These are phyloP conservation scores for Pezicula neosporulosa DNA, from an alignment of 2,329 filamentous ascomycete genomes.

Conservation along the genomic window DNA sequence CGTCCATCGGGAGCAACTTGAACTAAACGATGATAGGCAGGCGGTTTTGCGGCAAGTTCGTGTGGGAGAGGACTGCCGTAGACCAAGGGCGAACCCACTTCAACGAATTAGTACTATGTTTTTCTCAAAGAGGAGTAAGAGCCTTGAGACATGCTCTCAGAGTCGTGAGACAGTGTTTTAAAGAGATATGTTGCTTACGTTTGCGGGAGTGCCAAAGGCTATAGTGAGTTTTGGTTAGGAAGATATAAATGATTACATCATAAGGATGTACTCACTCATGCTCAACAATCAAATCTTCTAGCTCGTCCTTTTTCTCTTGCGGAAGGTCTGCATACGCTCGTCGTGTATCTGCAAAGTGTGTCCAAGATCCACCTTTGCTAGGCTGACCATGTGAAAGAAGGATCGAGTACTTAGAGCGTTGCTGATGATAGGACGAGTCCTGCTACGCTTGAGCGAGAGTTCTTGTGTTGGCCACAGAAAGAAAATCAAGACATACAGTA, in stretches of 20 bases:
- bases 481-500: background rate
- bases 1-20: slow-evolving; percentile 21
- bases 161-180: no score
- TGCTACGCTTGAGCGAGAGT: background rate
- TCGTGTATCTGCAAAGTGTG: slow-evolving; percentile 48
- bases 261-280: slow-evolving; percentile 10
- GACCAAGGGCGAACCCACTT: slow-evolving; percentile 41
- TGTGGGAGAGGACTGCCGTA: slow-evolving; percentile 32
- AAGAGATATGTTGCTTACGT: no score
- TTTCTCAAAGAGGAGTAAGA: no score
- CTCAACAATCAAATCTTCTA: slow-evolving; percentile 39
- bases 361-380: slow-evolving; percentile 40
- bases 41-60: slow-evolving; percentile 21
- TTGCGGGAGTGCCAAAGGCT: slow-evolving; percentile 49
- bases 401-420: slow-evolving; percentile 23
- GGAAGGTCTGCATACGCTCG: slow-evolving; percentile 44
- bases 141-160: no score
- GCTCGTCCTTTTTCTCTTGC: slow-evolving; percentile 22
- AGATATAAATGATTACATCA: background rate
- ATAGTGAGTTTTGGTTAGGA: slow-evolving; percentile 15
- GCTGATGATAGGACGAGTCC: slow-evolving; percentile 13
- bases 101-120: no score
- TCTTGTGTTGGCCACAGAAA: background rate
- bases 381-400: slow-evolving; percentile 29
- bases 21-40: slow-evolving; percentile 21